Conservation (phyloP, 148 eudicot species). For the Spergularia marina region DNA sequence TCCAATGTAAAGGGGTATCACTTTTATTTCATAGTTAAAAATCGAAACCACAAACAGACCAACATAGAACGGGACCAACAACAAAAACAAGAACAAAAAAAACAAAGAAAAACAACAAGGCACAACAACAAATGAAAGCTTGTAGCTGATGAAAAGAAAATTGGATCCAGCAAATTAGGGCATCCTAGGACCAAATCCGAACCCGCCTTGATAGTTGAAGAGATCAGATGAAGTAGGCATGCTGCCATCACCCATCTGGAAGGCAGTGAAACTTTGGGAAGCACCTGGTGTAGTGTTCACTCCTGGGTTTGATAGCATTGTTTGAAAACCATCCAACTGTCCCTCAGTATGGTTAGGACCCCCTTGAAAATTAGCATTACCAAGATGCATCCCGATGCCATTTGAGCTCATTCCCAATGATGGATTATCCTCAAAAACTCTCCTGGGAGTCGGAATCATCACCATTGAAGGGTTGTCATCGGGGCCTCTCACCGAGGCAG, state of each 20-base stretch:
- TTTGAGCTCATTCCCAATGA: no score
- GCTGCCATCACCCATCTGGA: neutral
- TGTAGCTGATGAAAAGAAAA: neutral
- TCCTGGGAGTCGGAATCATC: constrained; percentile 11
- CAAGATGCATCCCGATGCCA: neutral
- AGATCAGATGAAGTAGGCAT: neutral
- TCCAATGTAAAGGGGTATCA: neutral
- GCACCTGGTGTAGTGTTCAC: neutral
- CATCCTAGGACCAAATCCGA: neutral
- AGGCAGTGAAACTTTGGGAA: neutral
- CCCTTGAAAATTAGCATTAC: neutral
- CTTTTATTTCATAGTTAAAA: neutral
- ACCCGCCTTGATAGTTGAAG: constrained; percentile 4
- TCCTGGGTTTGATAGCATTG: neutral
- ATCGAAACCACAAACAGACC: neutral
- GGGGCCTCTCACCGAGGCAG: constrained; percentile 1
- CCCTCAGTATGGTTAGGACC: neutral
- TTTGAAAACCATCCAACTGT: neutral
- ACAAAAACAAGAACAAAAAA: neutral
- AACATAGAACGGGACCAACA: neutral
- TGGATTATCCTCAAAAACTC: neutral
- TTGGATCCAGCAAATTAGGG: neutral
- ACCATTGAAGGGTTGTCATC: constrained; percentile 8
- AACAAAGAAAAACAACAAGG: neutral
- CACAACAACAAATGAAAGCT: neutral